phyloP scores from a whole-genome alignment of 176 grass and related monocot genomes.

The Lolium rigidum region DNA sequence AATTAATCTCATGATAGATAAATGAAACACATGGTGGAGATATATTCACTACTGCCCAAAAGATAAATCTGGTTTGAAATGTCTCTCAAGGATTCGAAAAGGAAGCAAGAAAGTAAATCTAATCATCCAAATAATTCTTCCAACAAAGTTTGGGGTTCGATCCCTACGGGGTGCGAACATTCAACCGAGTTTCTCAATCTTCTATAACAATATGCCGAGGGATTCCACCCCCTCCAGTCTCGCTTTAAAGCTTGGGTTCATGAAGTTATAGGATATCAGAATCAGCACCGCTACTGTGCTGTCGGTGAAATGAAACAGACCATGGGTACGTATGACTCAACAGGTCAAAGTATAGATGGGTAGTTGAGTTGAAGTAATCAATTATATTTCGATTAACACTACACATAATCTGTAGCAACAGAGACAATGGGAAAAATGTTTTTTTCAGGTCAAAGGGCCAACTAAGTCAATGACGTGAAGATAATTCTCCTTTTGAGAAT shows the following conservation, averaged over 20 bases:
- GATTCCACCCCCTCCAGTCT: too few relatives aligned
- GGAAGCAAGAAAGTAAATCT: not conserved
- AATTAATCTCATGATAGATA: not conserved
- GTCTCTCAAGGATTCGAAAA: not conserved
- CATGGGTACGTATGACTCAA: not conserved
- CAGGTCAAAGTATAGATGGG: not conserved
- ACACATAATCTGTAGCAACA: not conserved
- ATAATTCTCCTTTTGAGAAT: not conserved
- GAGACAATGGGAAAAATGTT: not conserved
- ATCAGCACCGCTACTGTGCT: not conserved
- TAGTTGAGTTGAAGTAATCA: not conserved
- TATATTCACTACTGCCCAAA: constrained; percentile 6
- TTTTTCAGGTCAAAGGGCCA: not conserved
- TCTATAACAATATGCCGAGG: too few relatives aligned
- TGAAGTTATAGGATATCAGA: not conserved
- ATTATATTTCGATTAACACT: not conserved
- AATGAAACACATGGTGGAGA: not conserved
- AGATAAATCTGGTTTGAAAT: not conserved
- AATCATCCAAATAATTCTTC: not conserved
- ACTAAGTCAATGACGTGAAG: not conserved
- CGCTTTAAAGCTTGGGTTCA: not conserved
- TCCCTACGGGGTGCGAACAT: too few relatives aligned
- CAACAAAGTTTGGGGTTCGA: not conserved
- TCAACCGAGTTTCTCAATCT: too few relatives aligned
- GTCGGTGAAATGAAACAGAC: constrained; percentile 8